Base-by-base conservation (phyloP, 371 early-diverging fungal species). In the Mortierella sp. region DNA sequence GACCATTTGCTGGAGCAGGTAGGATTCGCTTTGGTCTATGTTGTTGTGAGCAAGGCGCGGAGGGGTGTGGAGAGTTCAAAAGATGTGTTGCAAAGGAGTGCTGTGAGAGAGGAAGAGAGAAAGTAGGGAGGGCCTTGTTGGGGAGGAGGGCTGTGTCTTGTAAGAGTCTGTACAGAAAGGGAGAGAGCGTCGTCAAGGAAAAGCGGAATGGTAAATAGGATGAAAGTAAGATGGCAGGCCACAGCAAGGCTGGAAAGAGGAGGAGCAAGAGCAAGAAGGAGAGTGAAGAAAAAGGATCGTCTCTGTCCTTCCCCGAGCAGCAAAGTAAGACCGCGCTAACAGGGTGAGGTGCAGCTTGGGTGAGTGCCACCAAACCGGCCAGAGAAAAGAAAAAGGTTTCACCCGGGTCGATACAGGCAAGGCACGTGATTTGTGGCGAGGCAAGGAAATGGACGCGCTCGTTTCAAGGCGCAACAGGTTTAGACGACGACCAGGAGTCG, bases 1-100 rank as follows among this genome's bases (percentile, higher is more conserved):
- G 72, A 81, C 77, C 77, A 81, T 77, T 46, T 51, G 73, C 13
- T 24, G 21, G 13, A 51, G 53, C n/a, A n/a, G n/a, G n/a, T n/a
- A n/a, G n/a, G n/a, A n/a, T n/a, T n/a, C n/a, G n/a, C n/a, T n/a
- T n/a, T n/a, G n/a, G n/a, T n/a, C n/a, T n/a, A n/a, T n/a, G n/a
- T n/a, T 26, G 53, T n/a, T 34, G 37, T n/a, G 57, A 43, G 24
- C 24, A 14, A 37, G 57, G 26, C 16, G 11, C 3, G 34, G 26
- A 24, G 46, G 46, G 26, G 0, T 19, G 13, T 9, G 2, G n/a
- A 55, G 21, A 55, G 69, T 14, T 5, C 51, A 71, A 19, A 26
- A 28, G 16, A 57, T 21, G 55, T 21, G 21, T n/a, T n/a, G n/a
- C n/a, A n/a, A 54, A 21, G 73, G 67, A 6, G 55, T 55, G 54